Percentiles rank a stretch among this genome's conserved stretches.
These are phyloP conservation scores for Ceratobasidium sp. DNA, from an alignment of 1,284 basidiomycete genomes.

Conservation along the genomic window DNA sequence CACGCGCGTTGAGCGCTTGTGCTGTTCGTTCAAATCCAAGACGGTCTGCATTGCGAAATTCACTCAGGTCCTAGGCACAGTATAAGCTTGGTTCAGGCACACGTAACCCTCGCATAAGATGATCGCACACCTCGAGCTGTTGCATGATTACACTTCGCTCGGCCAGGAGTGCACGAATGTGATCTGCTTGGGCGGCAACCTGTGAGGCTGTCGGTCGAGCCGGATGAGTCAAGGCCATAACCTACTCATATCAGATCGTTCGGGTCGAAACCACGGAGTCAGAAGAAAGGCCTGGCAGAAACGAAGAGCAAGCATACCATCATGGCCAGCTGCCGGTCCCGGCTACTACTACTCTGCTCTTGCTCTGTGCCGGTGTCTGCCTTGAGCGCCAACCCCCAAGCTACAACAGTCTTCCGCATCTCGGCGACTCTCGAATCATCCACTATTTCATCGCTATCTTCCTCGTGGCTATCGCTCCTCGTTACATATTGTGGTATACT, in stretches of 20 bases:
- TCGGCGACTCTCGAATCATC: slow-evolving; percentile 35
- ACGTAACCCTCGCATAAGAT: not conserved
- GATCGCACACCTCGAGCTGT: slow-evolving; percentile 29
- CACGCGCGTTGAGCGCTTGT: slow-evolving; percentile 41
- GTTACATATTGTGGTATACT: not conserved
- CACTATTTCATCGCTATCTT: slow-evolving; percentile 29
- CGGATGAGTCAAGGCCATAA: slow-evolving; percentile 40
- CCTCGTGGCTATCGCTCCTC: not conserved
- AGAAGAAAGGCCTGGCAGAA: not conserved
- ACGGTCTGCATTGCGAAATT: slow-evolving; percentile 43
- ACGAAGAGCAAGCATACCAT: slow-evolving; percentile 9
- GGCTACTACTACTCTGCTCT: slow-evolving; percentile 2
- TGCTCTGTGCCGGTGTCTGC: not conserved
- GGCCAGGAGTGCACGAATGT: slow-evolving; percentile 38
- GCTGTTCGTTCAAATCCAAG: slow-evolving; percentile 39
- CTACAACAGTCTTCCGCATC: slow-evolving; percentile 31
- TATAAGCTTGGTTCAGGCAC: not conserved
- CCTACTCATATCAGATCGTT: slow-evolving; percentile 3
- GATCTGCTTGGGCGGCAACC: slow-evolving; percentile 37
- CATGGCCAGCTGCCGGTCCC: slow-evolving; percentile 23
- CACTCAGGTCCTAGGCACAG: slow-evolving; percentile 42
- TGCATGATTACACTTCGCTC: slow-evolving; percentile 39
- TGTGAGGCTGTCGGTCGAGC: slow-evolving; percentile 35
- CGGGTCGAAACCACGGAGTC: not conserved
- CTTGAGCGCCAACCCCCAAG: slow-evolving; percentile 4